phyloP scores from a whole-genome alignment of 148 eudicot genomes.

The Amaranthus hypochondriacus region DNA sequence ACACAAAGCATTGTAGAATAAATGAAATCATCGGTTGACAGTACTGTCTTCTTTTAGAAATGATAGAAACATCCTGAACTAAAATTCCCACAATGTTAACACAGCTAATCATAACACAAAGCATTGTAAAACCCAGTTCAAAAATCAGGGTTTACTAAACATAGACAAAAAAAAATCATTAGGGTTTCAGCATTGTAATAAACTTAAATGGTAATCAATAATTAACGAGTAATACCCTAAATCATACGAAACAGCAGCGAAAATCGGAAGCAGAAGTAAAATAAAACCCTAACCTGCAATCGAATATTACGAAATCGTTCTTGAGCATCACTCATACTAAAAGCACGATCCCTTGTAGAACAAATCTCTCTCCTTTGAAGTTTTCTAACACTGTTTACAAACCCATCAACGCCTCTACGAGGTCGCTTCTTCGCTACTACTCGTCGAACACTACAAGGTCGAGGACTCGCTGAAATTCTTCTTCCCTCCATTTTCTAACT shows the following conservation, averaged over 20 bases:
- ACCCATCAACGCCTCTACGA: constrained; percentile 63
- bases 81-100: too few species aligned
- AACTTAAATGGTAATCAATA: neutral
- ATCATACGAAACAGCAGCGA: neutral
- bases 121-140: neutral
- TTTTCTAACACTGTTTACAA: constrained; percentile 84
- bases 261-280: too few species aligned
- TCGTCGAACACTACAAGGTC: constrained; percentile 76
- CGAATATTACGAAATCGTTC: constrained; percentile 88
- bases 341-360: constrained; percentile 72
- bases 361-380: constrained; percentile 91
- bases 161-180: neutral
- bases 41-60: too few species aligned
- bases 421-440: constrained; percentile 79
- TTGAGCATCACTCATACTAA: constrained; percentile 86
- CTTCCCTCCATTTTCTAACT: constrained; percentile 65
- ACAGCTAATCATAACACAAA: too few species aligned
- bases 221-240: neutral
- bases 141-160: neutral
- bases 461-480: constrained; percentile 76
- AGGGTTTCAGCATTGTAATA: neutral
- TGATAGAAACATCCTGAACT: too few species aligned
- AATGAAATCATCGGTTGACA: too few species aligned
- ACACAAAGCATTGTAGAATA: too few species aligned
- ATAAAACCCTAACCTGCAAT: constrained; percentile 53